Conservation (phyloP, 805 yeast genomes). For the Wickerhamiella vanderwaltii region DNA sequence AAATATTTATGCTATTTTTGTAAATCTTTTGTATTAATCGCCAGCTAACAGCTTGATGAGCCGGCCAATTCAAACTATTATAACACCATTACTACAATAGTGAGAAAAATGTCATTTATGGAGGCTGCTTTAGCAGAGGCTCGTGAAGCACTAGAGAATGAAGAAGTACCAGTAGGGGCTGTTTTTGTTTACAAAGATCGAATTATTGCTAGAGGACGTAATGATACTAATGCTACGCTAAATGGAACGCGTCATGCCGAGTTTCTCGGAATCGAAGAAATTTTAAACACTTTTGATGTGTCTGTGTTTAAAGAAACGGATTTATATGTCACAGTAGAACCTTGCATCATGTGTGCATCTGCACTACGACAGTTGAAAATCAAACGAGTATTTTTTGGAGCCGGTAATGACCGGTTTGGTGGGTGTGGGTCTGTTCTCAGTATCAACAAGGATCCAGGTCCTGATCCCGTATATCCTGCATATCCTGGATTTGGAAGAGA, state of each 20-base stretch:
- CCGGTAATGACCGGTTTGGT: constrained; percentile 91
- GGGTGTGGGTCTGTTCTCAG: constrained; percentile 83
- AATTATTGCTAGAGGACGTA: constrained; percentile 65
- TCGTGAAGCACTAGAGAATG: constrained; percentile 45
- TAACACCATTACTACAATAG: too few species aligned
- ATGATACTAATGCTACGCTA: constrained; percentile 71
- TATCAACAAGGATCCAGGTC: constrained; percentile 37
- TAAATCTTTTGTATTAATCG: too few species aligned
- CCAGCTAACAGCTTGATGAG: too few species aligned
- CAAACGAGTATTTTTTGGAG: constrained; percentile 68
- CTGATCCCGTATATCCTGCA: constrained; percentile 36
- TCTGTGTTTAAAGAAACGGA: constrained; percentile 41
- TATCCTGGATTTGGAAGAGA: constrained; percentile 69
- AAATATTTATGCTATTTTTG: too few species aligned
- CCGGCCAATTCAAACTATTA: too few species aligned
- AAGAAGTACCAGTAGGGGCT: constrained; percentile 81
- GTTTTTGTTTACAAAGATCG: constrained; percentile 44
- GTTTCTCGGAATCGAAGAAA: constrained; percentile 58
- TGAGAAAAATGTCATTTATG: constrained; percentile 28
- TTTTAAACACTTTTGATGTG: constrained; percentile 30
- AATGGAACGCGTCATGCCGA: constrained; percentile 93
- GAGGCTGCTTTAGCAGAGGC: constrained; percentile 36
- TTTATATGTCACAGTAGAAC: constrained; percentile 91
- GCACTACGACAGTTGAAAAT: constrained; percentile 74
- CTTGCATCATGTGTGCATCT: constrained; percentile 96